These are phyloP conservation scores for Telfairia occidentalis DNA, from an alignment of 331 rosid genomes.

Conservation along the genomic window DNA sequence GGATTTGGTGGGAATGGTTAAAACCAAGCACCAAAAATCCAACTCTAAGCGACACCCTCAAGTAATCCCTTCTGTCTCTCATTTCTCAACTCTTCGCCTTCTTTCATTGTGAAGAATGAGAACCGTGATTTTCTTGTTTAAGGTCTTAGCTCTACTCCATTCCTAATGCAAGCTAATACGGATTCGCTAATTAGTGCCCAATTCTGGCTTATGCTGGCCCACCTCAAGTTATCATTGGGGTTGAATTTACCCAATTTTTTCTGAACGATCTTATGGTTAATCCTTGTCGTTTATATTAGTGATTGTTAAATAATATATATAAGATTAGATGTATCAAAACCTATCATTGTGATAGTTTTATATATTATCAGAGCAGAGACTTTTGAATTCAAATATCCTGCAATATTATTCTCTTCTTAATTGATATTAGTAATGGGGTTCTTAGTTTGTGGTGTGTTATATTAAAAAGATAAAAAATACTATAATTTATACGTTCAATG, in stretches of 20 bases:
- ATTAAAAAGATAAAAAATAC: neutral
- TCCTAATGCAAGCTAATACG: neutral
- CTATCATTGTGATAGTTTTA: neutral
- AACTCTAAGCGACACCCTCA: conserved; percentile 35
- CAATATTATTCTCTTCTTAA: neutral
- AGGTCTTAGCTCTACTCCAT: neutral
- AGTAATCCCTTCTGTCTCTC: conserved; percentile 10
- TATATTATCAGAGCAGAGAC: neutral
- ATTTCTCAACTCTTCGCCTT: neutral
- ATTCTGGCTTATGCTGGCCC: neutral
- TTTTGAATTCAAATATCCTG: neutral
- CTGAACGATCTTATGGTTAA: neutral
- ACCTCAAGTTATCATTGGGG: neutral
- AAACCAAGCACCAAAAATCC: conserved; percentile 48
- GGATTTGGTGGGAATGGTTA: conserved; percentile 44
- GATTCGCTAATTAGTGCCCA: neutral
- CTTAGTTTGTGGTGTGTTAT: neutral
- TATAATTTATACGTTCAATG: neutral
- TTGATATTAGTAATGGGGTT: neutral
- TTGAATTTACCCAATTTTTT: neutral
- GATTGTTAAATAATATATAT: neutral
- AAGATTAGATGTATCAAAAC: too few species aligned
- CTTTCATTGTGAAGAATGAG: neutral
- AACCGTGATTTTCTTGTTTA: neutral
- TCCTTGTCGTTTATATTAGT: neutral